These are phyloP conservation scores for Fusarium sp. DNA, from an alignment of 2,329 filamentous ascomycete species.

Conservation along the genomic window DNA sequence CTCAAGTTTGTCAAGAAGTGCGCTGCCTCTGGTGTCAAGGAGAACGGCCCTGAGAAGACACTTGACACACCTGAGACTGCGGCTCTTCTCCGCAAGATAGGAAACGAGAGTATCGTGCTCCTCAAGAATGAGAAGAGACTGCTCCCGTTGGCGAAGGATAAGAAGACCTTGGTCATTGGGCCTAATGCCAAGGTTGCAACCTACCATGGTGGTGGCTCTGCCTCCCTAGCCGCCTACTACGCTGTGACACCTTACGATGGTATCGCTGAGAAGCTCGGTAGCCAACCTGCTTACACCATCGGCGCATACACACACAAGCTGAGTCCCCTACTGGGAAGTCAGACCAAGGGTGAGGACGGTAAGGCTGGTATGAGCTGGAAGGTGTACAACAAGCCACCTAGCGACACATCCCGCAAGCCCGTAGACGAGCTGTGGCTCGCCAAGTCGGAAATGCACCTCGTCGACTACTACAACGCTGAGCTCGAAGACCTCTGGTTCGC, in stretches of 20 bases:
- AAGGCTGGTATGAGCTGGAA: constrained; percentile 67
- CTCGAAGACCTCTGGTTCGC: constrained; percentile 66
- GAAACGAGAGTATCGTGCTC: constrained; percentile 74
- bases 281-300: constrained; percentile 59
- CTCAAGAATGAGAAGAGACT: constrained; percentile 74
- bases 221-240: constrained; percentile 67
- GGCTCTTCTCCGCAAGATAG: constrained; percentile 69
- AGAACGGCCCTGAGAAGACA: constrained; percentile 61
- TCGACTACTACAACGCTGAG: constrained; percentile 62
- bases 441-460: constrained; percentile 59
- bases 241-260: constrained; percentile 77
- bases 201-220: constrained; percentile 72
- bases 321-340: constrained; percentile 64
- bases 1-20: constrained; percentile 67
- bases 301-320: constrained; percentile 72
- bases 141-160: constrained; percentile 69
- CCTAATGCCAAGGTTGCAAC: constrained; percentile 65
- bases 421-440: constrained; percentile 59
- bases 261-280: constrained; percentile 63
- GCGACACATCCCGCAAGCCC: constrained; percentile 53
- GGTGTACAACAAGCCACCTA: constrained; percentile 67
- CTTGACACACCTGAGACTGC: constrained; percentile 69
- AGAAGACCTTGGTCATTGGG: constrained; percentile 65
- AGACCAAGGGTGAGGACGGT: constrained; percentile 60
- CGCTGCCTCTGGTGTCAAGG: constrained; percentile 60